Evolutionary conservation across 768 basidiomycete species (phyloP), one percentile per base, ranked within the genome.

Genomic region (Trametes gibbosa): DNA sequence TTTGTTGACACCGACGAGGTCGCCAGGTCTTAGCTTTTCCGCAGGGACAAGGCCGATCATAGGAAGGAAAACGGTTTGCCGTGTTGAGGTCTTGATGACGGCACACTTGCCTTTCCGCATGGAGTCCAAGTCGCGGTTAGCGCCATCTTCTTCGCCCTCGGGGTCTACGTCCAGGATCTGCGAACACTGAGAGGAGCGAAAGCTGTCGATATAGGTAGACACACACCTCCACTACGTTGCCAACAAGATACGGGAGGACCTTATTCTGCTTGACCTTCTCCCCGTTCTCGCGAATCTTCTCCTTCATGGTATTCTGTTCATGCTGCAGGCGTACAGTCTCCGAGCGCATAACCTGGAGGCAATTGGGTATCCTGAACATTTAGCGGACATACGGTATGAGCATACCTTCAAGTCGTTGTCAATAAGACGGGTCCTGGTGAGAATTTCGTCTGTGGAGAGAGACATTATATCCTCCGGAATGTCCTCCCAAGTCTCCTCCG

Each of bases 231-330:
- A 99, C 94, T 35, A 99, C 92, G 69, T 98, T 97, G 16, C 90
- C 94, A 37, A 99, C 97, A 53, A 99, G 85, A 75, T 99, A 99
- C 6, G 97, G 97, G 42, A 99, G 77, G 13, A 97, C 94, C 75
- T 98, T 98, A 76, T 99, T 98, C 83, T 99, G 96, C 75, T 97
- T 97, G 65, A 99, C 92, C 78, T 98, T 98, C 76, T 97, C 94
- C 46, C 89, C 88, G 63, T 98, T 99, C 71, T 99, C 97, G 53
- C 92, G 86, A 69, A 99, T 97, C 82, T 96, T 97, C 80, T 98
- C 95, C 71, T 92, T 90, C 97, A 99, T 98, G 64, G 89, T 88
- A 65, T 77, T 89, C 75, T 96, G 92, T 73, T 98, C 97, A 70
- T 98, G 96, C 67, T 91, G 87, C 55, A 99, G 75, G 50, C 97